A percentile compares a stretch with the other conserved stretches of the same genome.
phyloP scores from a whole-genome alignment of 2,329 filamentous ascomycete species.

The Diaporthe nobilis region DNA sequence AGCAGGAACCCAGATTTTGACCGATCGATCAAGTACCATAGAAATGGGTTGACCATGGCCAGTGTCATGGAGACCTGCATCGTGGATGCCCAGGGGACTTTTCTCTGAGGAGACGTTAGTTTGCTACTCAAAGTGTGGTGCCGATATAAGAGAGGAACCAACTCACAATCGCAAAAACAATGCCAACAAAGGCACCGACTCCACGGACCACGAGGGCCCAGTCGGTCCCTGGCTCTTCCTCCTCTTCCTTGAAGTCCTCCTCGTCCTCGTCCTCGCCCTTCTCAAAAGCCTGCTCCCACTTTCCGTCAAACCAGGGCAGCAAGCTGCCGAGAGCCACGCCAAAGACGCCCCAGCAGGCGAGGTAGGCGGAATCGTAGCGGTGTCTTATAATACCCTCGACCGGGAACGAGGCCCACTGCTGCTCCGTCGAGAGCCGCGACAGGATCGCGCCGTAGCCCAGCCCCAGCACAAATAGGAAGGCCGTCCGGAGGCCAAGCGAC shows the following conservation, averaged over 20 bases:
- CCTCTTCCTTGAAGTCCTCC: conserved; percentile 50
- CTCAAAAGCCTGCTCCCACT: conserved; percentile 74
- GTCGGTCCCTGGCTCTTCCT: conserved; percentile 66
- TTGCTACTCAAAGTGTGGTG: neutral
- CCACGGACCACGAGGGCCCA: conserved; percentile 78
- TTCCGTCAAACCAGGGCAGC: conserved; percentile 85
- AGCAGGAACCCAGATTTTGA: conserved; percentile 87
- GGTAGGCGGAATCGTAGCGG: conserved; percentile 73
- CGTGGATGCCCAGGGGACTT: conserved; percentile 92
- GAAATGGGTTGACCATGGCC: conserved; percentile 89
- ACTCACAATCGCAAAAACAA: conserved; percentile 82
- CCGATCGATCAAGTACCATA: conserved; percentile 97
- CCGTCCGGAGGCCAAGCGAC: conserved; percentile 69
- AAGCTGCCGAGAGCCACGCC: conserved; percentile 84
- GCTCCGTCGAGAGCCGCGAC: conserved; percentile 81
- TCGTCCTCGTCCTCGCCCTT: conserved; percentile 46
- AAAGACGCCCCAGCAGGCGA: conserved; percentile 84
- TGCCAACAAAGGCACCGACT: conserved; percentile 73
- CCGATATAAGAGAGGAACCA: conserved; percentile 1
- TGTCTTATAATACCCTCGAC: conserved; percentile 61
- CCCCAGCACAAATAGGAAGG: conserved; percentile 83
- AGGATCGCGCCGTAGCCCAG: conserved; percentile 87
- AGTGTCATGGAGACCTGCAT: conserved; percentile 93
- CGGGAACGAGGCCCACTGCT: conserved; percentile 73
- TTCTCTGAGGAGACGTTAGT: conserved; percentile 69